Base-by-base conservation (phyloP, 2,329 filamentous ascomycete species). In the Penicillium sp. region DNA sequence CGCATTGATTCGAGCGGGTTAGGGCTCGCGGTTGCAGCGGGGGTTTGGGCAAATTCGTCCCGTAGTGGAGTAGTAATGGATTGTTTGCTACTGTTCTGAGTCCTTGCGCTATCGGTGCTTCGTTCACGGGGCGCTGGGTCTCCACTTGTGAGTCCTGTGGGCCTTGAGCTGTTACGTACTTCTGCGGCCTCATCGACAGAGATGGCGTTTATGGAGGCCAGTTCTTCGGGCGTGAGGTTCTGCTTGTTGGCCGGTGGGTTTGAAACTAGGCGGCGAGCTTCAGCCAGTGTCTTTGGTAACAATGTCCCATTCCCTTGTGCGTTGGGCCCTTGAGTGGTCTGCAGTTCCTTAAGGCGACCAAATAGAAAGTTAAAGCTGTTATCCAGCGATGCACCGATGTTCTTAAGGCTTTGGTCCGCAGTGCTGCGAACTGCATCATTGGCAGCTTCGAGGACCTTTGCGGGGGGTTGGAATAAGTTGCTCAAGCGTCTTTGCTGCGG, bases 331-430 rank as follows among this genome's bases (percentile, higher is more conserved):
- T 68, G 82, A 73, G 59, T 83, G 46, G 78, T 67, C 44, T 73
- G 71, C 42, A 72, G 57, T 52, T 95, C 90, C 54, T 87, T 89
- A 18, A 96, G 77, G 58, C 90, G 88, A 13, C 92, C 92, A 47
- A 98, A 83, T 23, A 98, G 75, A 66, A 97, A 95, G 52, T 90
- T 93, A 72, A 96, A 95, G 66, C 90, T 96, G 63, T 89, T 90
- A 52, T 92, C 91, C 3, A 97, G 76, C 42, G 89, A 95, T 63
- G 81, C 91, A 54, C 92, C 88, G 58, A 98, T 95, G 31, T 85
- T 95, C 65, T 96, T 95, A 56, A 97, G 78, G 1, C 91, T 82
- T 66, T 95, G 90, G 64, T 98, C 93, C 9, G 93, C 93, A 0
- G 89, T 91, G 59, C 81, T 90, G 52, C 95, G 81, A 24, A 95